Evolutionary conservation across 805 yeast genomes (phyloP), one percentile per base, ranked within the genome.

Genomic region (Saccharomycopsis fodiens): DNA sequence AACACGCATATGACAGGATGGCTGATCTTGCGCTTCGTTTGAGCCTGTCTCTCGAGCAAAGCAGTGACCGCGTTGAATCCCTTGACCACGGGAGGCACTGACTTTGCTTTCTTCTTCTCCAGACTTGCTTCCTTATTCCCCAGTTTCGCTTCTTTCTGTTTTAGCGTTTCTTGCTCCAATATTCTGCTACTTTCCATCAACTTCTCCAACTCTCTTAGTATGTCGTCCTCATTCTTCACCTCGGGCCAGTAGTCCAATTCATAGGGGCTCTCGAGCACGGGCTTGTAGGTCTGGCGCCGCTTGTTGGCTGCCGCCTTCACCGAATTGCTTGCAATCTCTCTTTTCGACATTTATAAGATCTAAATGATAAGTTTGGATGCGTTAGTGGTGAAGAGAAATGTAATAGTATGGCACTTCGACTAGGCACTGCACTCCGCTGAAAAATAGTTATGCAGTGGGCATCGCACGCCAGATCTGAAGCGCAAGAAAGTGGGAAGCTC

Each of bases 221-320:
- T 30, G 34, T 36, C 42, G 8, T 27, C 29, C 5, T 44, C 47
- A 34, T 29, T 39, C 3, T 23, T 23, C 15, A 39, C 30, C 4
- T 4, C 31, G n/a, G 42, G 42, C 42, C 42, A 39, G 19, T 19
- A 23, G 6, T 22, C 30, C 13, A 16, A 13, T 22, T 19, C 32
- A 25, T 30, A 48, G n/a, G 52, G 52, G 10, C 40, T 42, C n/a
- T 48, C 52, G 39, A 48, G 39, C 17, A 48, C 38, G 13, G 52
- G 52, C 16, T 45, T 45, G 13, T 39, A 48, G 19, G 42, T 47
- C 19, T 41, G 46, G 17, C 39, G 41, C 36, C 48, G 32, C 29
- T 48, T 48, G 23, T 38, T 40, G 3, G 37, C 22, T 10, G 42
- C 20, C 7, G 46, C 42, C 38, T 45, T 48, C 1, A 42, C 25